Conservation (phyloP, 1,139 yeast species). For the Tardiomyces digboiensis region DNA sequence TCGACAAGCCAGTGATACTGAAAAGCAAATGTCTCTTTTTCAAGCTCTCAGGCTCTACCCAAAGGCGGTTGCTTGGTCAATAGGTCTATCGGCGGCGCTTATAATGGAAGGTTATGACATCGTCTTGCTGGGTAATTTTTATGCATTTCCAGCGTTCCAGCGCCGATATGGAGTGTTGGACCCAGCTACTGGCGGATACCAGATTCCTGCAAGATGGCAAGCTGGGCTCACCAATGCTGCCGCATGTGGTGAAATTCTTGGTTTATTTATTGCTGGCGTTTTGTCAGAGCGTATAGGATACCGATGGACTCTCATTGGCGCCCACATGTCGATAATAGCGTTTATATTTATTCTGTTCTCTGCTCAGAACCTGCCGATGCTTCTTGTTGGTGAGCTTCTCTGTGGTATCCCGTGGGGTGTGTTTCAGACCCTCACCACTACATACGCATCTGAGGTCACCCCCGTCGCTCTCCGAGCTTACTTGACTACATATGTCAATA, state of each 20-base stretch:
- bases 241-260: slow-evolving; percentile 29
- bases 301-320: slow-evolving; percentile 28
- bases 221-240: slow-evolving; percentile 32
- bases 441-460: slow-evolving; percentile 39
- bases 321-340: slow-evolving; percentile 24
- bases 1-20: neutral
- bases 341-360: slow-evolving; percentile 36
- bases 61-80: slow-evolving; percentile 35
- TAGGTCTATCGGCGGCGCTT: slow-evolving; percentile 31
- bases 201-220: slow-evolving; percentile 37
- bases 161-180: slow-evolving; percentile 28
- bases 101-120: slow-evolving; percentile 41
- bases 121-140: slow-evolving; percentile 30
- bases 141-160: slow-evolving; percentile 34
- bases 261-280: slow-evolving; percentile 31
- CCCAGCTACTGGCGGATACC: slow-evolving; percentile 13
- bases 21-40: slow-evolving; percentile 29
- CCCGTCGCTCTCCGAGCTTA: slow-evolving; percentile 36
- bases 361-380: slow-evolving; percentile 28
- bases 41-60: slow-evolving; percentile 34
- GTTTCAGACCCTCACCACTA: slow-evolving; percentile 35
- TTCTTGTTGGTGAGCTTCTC: slow-evolving; percentile 36
- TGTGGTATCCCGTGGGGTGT: slow-evolving; percentile 40
- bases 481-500: slow-evolving; percentile 34
- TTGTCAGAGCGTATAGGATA: slow-evolving; percentile 34